A percentile compares a stretch with the other conserved stretches of the same genome.
Evolutionary conservation across 2,329 filamentous ascomycete genomes (phyloP).

Genomic region (Aspergillus calidoustus): DNA sequence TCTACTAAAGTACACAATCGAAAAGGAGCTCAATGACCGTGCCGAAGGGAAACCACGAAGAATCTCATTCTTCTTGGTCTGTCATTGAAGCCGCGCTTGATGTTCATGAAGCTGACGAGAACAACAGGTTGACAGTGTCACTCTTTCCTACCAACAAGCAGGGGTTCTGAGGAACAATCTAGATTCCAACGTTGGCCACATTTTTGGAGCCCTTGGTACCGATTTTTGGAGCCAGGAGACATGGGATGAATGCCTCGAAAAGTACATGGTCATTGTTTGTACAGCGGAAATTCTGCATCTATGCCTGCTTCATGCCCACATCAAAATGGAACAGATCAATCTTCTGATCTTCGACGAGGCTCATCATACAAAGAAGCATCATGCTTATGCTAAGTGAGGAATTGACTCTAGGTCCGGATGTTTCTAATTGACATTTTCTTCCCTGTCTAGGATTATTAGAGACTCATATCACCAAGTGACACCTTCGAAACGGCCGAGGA

Average conservation of each 20-base stretch:
- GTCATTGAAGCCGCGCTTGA: neutral
- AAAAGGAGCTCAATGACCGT: constrained; percentile 75
- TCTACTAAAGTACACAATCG: constrained; percentile 75
- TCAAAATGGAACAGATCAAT: constrained; percentile 82
- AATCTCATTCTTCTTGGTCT: constrained; percentile 82
- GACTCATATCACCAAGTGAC: constrained; percentile 72
- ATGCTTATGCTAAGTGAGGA: constrained; percentile 73
- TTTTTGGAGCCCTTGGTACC: constrained; percentile 72
- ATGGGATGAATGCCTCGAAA: constrained; percentile 62
- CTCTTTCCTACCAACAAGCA: constrained; percentile 87
- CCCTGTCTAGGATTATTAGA: constrained; percentile 70
- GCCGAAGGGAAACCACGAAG: constrained; percentile 63
- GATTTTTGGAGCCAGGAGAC: constrained; percentile 65
- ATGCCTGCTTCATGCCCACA: constrained; percentile 77
- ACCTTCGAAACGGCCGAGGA: constrained; percentile 64
- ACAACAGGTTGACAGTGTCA: constrained; percentile 76
- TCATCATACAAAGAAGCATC: constrained; percentile 93
- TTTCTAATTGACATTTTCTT: constrained; percentile 13
- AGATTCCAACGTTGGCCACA: constrained; percentile 71
- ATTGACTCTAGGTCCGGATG: too few species aligned
- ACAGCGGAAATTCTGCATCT: constrained; percentile 85
- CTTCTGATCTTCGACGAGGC: constrained; percentile 94
- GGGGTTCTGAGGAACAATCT: constrained; percentile 81
- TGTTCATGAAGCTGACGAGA: constrained; percentile 19
- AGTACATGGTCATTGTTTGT: constrained; percentile 86